Base-by-base conservation (phyloP, 768 basidiomycete species). In the Neoboletus magnificus region DNA sequence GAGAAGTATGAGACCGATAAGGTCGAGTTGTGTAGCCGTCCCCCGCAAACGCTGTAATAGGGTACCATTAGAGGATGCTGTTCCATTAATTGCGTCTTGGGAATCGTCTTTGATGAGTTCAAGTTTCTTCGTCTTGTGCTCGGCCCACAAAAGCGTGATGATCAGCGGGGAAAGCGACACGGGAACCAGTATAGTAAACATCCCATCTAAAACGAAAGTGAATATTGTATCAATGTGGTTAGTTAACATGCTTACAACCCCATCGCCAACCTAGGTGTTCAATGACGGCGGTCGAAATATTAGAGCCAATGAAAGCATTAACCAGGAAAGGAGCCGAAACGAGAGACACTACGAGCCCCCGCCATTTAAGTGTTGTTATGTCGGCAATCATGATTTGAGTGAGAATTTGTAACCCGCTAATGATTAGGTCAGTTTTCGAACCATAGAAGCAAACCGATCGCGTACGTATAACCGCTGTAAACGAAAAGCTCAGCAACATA, bases 231-330 rank as follows among this genome's bases (percentile, higher is more conserved):
- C 44, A 13, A 30, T 3, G 5, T 33, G 25, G 22, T 22, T 23
- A 16, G 27, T 5, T 54, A 33, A 40, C 41, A 47, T 56, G 79
- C 83, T 44, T 63, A 83, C 82, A 87, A 32, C 86, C 86, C 86
- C 86, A 86, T 67, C 86, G 70, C 86, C 86, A 87, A 8, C 81
- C 80, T 40, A 79, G 52, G 35, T 80, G 71, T 56, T 71, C 71
- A 23, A 78, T 61, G 29, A 79, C 66, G 22, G 60, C 55, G 8
- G 81, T 64, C n/a, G 82, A 75, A 46, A 87, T 78, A 62, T 82
- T 83, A n/a, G 81, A 73, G n/a, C 84, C 83, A 54, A 86, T 73
- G 63, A 85, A 86, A 3, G 76, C 82, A 65, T 87, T 86, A 66
- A 87, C 73, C 56, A 87, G 70, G 69, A 82, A 84, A 4, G 82